A percentile compares a stretch with the other conserved stretches of the same genome.
Conservation (phyloP, 2,329 filamentous ascomycete genomes). For the Pseudogymnoascus sp. region DNA sequence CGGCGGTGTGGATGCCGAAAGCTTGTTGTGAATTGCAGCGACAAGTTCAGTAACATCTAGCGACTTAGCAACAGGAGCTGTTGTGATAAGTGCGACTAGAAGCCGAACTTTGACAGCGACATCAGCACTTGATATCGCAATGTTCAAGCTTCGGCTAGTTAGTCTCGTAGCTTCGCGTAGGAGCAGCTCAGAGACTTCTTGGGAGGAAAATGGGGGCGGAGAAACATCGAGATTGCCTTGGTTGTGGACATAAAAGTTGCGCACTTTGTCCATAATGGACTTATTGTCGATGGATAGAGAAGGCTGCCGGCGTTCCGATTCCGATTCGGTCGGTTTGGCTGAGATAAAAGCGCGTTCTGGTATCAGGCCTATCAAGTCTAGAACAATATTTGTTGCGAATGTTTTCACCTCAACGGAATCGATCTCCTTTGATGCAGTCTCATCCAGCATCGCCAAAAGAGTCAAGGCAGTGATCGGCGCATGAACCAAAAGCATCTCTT, state of each 20-base stretch:
- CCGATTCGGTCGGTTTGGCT: constrained; percentile 23
- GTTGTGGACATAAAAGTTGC: constrained; percentile 60
- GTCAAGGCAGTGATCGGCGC: constrained; percentile 70
- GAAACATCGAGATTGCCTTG: constrained; percentile 62
- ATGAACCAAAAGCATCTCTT: constrained; percentile 88
- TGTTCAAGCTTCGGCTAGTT: constrained; percentile 41
- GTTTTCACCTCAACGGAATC: constrained; percentile 20
- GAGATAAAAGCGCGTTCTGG: constrained; percentile 55
- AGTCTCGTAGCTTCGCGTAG: constrained; percentile 52
- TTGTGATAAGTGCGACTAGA: constrained; percentile 50
- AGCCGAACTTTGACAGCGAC: constrained; percentile 53
- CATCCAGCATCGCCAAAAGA: constrained; percentile 49
- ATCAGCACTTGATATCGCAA: constrained; percentile 37
- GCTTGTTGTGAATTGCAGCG: constrained; percentile 42
- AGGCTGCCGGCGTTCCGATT: constrained; percentile 22
- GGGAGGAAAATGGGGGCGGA: constrained; percentile 50
- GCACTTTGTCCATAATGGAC: constrained; percentile 55
- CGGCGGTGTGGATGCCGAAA: constrained; percentile 31
- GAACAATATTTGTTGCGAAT: constrained; percentile 41
- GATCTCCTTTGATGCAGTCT: constrained; percentile 36
- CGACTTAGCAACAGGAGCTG: constrained; percentile 38
- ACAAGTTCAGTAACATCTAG: constrained; percentile 45
- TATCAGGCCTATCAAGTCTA: constrained; percentile 54
- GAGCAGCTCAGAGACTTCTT: constrained; percentile 53
- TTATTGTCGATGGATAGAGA: constrained; percentile 32